These are phyloP conservation scores for Miamiensis avidus DNA, from an alignment of 169 alveolate species.

Conservation along the genomic window DNA sequence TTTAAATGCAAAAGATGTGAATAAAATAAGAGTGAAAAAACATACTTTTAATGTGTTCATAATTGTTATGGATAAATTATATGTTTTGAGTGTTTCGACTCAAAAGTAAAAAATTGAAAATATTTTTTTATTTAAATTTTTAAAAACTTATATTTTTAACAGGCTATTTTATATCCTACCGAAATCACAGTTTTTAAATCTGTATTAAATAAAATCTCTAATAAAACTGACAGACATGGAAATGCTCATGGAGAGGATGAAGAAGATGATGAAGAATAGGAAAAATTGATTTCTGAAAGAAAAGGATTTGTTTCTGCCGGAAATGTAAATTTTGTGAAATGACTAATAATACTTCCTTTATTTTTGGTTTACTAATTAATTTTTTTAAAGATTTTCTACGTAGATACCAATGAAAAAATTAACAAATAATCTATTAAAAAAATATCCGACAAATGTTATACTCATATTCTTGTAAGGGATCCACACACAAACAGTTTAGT, in stretches of 20 bases:
- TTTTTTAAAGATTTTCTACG: not conserved
- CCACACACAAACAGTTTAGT: not conserved
- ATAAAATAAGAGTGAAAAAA: not conserved
- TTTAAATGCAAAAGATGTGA: not conserved
- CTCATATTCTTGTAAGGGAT: not conserved
- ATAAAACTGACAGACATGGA: no score
- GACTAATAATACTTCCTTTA: no score
- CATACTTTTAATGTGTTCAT: not conserved
- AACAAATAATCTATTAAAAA: not conserved
- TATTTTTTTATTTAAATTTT: no score
- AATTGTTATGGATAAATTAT: not conserved
- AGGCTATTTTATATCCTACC: not conserved
- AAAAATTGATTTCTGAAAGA: not conserved
- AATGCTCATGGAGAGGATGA: not conserved
- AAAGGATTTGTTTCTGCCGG: not conserved
- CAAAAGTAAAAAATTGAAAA: not conserved
- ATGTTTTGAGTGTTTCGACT: not conserved
- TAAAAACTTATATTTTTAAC: not conserved
- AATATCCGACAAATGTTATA: conserved; percentile 15
- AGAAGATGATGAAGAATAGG: not conserved
- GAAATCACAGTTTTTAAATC: not conserved
- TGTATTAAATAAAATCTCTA: not conserved
- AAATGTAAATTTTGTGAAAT: not conserved
- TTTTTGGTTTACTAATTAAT: not conserved
- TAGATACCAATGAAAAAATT: conserved; percentile 1